Percentiles rank a stretch among this genome's conserved stretches.
phyloP scores from a whole-genome alignment of 306 rosid genomes.

The Cyclanthera cordifolia region DNA sequence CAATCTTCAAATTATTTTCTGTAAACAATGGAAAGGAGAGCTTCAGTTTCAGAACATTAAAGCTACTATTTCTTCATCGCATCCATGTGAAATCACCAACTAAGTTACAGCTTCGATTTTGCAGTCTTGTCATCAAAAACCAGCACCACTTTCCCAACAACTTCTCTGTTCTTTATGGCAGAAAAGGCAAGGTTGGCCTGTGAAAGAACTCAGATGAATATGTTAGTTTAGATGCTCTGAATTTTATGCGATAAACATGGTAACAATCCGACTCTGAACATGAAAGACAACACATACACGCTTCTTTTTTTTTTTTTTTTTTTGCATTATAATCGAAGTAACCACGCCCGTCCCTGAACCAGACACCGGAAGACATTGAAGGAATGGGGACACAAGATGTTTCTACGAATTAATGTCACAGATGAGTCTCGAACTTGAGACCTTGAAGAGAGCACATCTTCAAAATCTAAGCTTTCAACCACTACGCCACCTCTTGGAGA shows the following conservation, averaged over 20 bases:
- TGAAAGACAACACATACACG: neutral
- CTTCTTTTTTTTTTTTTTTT: no score
- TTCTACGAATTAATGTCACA: no score
- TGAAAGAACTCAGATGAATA: constrained; percentile 16
- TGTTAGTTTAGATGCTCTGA: neutral
- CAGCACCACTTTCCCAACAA: constrained; percentile 76
- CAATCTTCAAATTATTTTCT: neutral
- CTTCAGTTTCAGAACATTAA: neutral
- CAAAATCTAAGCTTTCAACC: no score
- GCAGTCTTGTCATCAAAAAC: constrained; percentile 36
- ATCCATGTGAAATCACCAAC: neutral
- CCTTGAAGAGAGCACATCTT: no score
- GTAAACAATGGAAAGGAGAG: neutral
- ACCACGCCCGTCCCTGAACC: no score
- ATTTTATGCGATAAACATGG: neutral
- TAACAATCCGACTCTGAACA: neutral
- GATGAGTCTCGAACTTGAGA: no score
- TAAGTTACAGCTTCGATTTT: constrained; percentile 50
- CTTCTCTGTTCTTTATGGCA: constrained; percentile 77
- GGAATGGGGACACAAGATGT: no score
- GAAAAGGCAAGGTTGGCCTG: constrained; percentile 84
- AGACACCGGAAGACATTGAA: no score
- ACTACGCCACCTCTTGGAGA: no score
- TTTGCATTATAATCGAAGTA: no score
- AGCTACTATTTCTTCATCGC: neutral